phyloP scores from a whole-genome alignment of 345 rosid genomes.

The Moringa oleifera region DNA sequence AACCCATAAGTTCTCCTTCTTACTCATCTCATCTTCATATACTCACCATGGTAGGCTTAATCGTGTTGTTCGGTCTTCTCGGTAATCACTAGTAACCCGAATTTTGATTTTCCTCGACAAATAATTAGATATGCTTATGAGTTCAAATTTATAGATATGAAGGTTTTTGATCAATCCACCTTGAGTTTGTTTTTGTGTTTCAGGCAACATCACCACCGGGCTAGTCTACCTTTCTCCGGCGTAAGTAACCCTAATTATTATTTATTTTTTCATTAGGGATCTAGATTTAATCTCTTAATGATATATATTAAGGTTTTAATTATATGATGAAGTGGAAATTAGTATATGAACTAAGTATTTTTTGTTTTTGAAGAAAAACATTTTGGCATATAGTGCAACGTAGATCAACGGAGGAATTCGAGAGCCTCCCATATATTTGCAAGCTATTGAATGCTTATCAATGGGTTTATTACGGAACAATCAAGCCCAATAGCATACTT shows the following conservation, averaged over 20 bases:
- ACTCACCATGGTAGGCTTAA: constrained; percentile 19
- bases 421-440: constrained; percentile 59
- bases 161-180: too few relatives aligned
- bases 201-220: constrained; percentile 75
- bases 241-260: constrained; percentile 28
- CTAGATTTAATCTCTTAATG: background rate
- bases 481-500: constrained; percentile 58
- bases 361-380: constrained; percentile 38
- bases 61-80: constrained; percentile 28
- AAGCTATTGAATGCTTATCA: constrained; percentile 53
- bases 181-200: constrained; percentile 7
- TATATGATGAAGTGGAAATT: too few relatives aligned
- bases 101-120: background rate
- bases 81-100: constrained; percentile 18
- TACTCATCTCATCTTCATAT: background rate
- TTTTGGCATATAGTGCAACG: constrained; percentile 62
- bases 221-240: constrained; percentile 69
- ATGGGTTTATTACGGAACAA: constrained; percentile 75
- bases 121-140: too few relatives aligned
- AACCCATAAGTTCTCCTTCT: too few relatives aligned
- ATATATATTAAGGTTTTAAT: background rate
- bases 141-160: too few relatives aligned
- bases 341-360: background rate
- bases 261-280: background rate
- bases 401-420: constrained; percentile 74